Evolutionary conservation across 176 grass and related monocot species (phyloP), one percentile per base, ranked within the genome.

Genomic region (Eleusine coracana): DNA sequence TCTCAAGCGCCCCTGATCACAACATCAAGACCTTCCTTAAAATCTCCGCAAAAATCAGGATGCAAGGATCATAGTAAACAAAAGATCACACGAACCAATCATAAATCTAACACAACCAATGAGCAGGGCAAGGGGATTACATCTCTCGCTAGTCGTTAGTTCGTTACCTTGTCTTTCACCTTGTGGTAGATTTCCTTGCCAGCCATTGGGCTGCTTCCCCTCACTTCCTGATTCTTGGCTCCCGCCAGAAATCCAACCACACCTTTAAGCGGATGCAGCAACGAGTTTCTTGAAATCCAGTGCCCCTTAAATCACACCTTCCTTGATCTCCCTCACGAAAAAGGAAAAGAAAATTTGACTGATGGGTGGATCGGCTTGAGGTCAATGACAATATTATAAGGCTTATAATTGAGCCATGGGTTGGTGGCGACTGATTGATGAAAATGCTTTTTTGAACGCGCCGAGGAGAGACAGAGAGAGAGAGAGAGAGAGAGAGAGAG

Each of bases 141-240:
- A 58, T 78, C 68, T 78, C 3, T 25, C 1, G 20, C 59, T 2
- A 34, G 31, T 34, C 31, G 2, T 34, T 34, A 34, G 31, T 34
- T 34, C 31, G 31, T 90, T 86, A 90, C 88, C 88, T 87, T 90
- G 61, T 90, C 88, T 84, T 90, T 90, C 84, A 90, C 86, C 70
- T 87, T 90, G 84, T 87, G 34, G 75, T 74, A 86, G 80, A 90
- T 90, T 79, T 92, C 90, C 83, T 92, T 92, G 77, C 90, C 86
- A 31, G 86, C 74, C 90, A 92, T 92, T 73, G 69, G 2, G 29
- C 36, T 25, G 67, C 52, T 75, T 28, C 42, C 36, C 21, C 9
- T 74, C 66, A 28, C 23, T 14, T 10, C 50, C 60, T 38, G 78
- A 42, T 85, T 85, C 65, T 61, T 36, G 66, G 45, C 38, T 31